Conservation (phyloP, 2,329 filamentous ascomycete genomes). For the Fusarium sp. region DNA sequence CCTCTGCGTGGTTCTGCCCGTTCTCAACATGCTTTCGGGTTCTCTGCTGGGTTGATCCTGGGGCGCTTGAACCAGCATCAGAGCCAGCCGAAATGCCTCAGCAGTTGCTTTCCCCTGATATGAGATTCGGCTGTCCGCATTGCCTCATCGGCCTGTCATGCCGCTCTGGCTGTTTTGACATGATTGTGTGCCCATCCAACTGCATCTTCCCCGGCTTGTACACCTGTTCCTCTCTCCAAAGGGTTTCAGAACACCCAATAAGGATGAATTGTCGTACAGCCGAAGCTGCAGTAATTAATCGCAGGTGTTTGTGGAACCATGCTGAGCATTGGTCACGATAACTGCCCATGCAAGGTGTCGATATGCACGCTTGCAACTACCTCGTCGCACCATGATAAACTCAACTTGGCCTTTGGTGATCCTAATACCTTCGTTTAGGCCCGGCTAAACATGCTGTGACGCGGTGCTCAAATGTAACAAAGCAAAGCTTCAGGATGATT, state of each 20-base stretch:
- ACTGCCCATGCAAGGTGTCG: constrained; percentile 6
- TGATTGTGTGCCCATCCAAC: constrained; percentile 32
- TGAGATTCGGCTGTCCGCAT: constrained; percentile 30
- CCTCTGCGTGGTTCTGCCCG: constrained; percentile 8
- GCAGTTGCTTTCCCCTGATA: constrained; percentile 17
- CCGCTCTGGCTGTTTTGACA: constrained; percentile 32
- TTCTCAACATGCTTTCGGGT: constrained; percentile 20
- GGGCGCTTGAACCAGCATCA: background rate
- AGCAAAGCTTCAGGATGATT: background rate
- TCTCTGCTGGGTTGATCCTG: constrained; percentile 10
- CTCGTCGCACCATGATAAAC: background rate
- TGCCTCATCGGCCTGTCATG: constrained; percentile 33
- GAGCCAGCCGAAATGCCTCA: background rate
- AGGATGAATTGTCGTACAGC: constrained; percentile 17
- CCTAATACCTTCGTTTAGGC: background rate
- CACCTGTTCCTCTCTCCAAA: constrained; percentile 9
- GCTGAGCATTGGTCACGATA: constrained; percentile 6
- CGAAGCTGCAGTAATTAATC: constrained; percentile 14
- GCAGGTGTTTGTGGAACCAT: constrained; percentile 12
- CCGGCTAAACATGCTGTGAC: constrained; percentile 6
- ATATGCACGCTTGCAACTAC: constrained; percentile 4
- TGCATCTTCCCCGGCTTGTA: constrained; percentile 31
- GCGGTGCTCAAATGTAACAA: background rate
- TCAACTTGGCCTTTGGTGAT: background rate
- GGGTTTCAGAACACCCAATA: constrained; percentile 15